Evolutionary conservation across 164 flowering plant genomes (phyloP), one percentile per base, ranked within the genome.

Genomic region (Cinnamomum micranthum): DNA sequence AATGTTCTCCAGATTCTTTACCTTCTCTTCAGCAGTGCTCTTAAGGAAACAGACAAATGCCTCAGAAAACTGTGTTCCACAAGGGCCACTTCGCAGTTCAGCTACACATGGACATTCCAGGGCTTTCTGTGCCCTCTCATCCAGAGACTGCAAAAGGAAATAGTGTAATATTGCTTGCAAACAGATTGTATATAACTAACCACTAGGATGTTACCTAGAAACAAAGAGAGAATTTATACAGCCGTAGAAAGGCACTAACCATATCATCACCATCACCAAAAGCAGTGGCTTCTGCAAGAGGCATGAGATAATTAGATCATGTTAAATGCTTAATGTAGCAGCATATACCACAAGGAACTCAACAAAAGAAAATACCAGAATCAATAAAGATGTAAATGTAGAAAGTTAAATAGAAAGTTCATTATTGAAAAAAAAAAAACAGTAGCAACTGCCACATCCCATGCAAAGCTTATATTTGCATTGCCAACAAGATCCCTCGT

Each of bases 1-100:
- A 20, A 55, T 15, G 60, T 5, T 15, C 4, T 55, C 60, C 17
- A 19, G 60, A 55, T 15, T 6, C 4, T 6, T 73, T 86, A 93
- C 98, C 95, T 95, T 93, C 73, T 95, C 99, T 79, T 89, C 91
- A 63, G 94, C 85, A n/a, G 93, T 90, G 82, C 99, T 95, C 86
- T 90, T 95, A 70, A 93, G 83, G 77, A 90, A 95, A 81, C 99
- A 93, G 33, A 88, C 74, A 74, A 95, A 95, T 31, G 99, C 97
- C 72, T 87, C 91, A 10, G 97, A 87, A 75, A 95, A 95, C 74
- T 84, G 88, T 74, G 67, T 74, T 7, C 99, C 99, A 79, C 99
- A 95, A 4, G 95, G 86, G 5, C 98, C 97, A 71, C 66, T 88
- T 58, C 91, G 86, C 80, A 95, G 79, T 27, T 84, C 88, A 79